Conservation (phyloP, 2,329 filamentous ascomycete species). For the Cadophora malorum region DNA sequence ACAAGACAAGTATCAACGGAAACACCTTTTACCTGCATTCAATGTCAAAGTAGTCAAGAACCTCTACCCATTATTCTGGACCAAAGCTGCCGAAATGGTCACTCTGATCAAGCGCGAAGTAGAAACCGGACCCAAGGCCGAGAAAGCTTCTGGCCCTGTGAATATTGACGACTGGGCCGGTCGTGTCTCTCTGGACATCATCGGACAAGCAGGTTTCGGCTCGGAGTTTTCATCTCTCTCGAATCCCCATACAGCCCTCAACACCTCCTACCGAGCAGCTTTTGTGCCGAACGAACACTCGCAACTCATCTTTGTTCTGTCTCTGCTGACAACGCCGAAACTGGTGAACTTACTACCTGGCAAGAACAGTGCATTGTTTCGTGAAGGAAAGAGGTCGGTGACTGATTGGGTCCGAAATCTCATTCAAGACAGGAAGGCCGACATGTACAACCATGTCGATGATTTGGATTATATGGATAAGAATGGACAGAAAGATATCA, state of each 20-base stretch:
- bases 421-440: slow-evolving; percentile 62
- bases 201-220: slow-evolving; percentile 72
- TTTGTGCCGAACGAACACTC: slow-evolving; percentile 53
- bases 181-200: slow-evolving; percentile 73
- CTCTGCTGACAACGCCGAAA: slow-evolving; percentile 52
- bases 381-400: slow-evolving; percentile 65
- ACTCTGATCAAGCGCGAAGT: slow-evolving; percentile 37
- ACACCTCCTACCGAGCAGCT: slow-evolving; percentile 58
- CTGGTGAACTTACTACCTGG: slow-evolving; percentile 58
- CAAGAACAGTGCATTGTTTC: slow-evolving; percentile 62
- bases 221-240: slow-evolving; percentile 69
- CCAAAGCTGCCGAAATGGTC: slow-evolving; percentile 69
- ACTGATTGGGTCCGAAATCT: slow-evolving; percentile 64
- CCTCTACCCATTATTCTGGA: slow-evolving; percentile 82
- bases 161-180: slow-evolving; percentile 59
- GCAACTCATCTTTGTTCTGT: slow-evolving; percentile 48
- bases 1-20: slow-evolving; percentile 66
- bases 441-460: slow-evolving; percentile 70
- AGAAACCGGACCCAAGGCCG: slow-evolving; percentile 29
- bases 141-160: slow-evolving; percentile 27
- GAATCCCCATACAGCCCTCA: slow-evolving; percentile 65
- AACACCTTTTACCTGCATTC: slow-evolving; percentile 80
- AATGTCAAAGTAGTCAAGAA: slow-evolving; percentile 84
- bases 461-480: slow-evolving; percentile 46
- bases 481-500: slow-evolving; percentile 68